Evolutionary conservation across 306 rosid species (phyloP), one percentile per base, ranked within the genome.

Genomic region (Hippophae gyantsensis): DNA sequence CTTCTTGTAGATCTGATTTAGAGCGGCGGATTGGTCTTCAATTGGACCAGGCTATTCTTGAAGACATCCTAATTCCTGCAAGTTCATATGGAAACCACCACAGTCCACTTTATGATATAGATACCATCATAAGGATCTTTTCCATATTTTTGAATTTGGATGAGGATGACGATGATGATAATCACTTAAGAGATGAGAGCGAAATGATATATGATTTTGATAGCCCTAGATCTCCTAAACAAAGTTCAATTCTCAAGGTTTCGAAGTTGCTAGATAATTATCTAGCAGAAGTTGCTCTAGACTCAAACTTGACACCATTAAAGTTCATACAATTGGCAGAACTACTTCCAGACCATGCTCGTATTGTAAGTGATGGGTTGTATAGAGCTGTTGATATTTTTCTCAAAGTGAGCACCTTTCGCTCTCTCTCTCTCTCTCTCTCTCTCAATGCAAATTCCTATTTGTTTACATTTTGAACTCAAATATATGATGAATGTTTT

Each of bases 31-130:
- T 93, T 26, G 99, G 99, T 48, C 71, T 93, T 45, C 99, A 88
- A 48, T 84, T 93, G 63, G 97, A 93, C 62, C 99, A 93, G 69
- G 99, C 97, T 42, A 93, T 88, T 72, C 99, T 93, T 7, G 99
- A 93, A 78, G 99, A 93, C 73, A 76, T 93, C 57, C 68, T 93
- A 50, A 86, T 88, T 67, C 99, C 99, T 9, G 69, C 86, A 65
- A 86, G 68, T 58, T 75, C 85, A 56, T 82, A 77, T 55, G 95
- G 85, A 43, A 82, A 72, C 51, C 70, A 51, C 14, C 89, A 85
- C 57, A 65, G 69, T 58, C 78, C 85, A 6, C 69, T 86, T 53
- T 93, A 93, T 56, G 99, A 93, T 42, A 79, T 86, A 0, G 99
- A 93, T 51, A 79, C 96, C 52, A 72, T 84, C 6, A 61, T 88